Evolutionary conservation across 2,329 filamentous ascomycete genomes (phyloP), one percentile per base, ranked within the genome.

Genomic region (Fusarium buxicola): DNA sequence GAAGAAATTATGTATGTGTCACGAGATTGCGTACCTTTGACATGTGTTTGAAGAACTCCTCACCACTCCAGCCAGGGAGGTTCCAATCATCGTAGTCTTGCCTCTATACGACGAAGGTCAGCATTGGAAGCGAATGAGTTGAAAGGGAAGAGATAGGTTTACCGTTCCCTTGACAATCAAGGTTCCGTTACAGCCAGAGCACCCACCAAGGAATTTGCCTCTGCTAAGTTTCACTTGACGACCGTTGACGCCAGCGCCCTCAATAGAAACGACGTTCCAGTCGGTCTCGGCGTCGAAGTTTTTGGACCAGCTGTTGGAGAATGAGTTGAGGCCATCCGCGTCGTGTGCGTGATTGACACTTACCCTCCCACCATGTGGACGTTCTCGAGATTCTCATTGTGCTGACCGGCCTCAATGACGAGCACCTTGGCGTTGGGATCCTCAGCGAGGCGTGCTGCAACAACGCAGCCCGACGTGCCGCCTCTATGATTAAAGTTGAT

Each of bases 31-130:
- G 32, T 35, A 83, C 80, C 78, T 85, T 86, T 45, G 74, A 78
- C 80, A 87, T 87, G 49, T 82, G 85, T 11, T 72, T 74, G 58
- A 84, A 87, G 61, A 87, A 81, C 18, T 87, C 83, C 5, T 84
- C 80, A 5, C 85, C 84, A 51, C 77, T 82, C 84, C 85, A 85
- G 3, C 82, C 84, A 31, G 77, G 80, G 51, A 84, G 61, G 3
- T 72, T 78, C 85, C 85, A 86, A 55, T 87, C 83, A 70, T 87
- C 83, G 16, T 81, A 76, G 47, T 77, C 75, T 53, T 83, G 81
- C 66, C 78, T 81, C 9, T 65, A 24, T 7, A 16, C 4, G n/a
- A n/a, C n/a, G n/a, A 5, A 8, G 0, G 2, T 51, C 32, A 59
- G 18, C 12, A 40, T 8, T 3, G 7, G 7, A 13, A 15, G 2